Base-by-base conservation (phyloP, 495 filamentous ascomycete species). In the Podospora sp. region DNA sequence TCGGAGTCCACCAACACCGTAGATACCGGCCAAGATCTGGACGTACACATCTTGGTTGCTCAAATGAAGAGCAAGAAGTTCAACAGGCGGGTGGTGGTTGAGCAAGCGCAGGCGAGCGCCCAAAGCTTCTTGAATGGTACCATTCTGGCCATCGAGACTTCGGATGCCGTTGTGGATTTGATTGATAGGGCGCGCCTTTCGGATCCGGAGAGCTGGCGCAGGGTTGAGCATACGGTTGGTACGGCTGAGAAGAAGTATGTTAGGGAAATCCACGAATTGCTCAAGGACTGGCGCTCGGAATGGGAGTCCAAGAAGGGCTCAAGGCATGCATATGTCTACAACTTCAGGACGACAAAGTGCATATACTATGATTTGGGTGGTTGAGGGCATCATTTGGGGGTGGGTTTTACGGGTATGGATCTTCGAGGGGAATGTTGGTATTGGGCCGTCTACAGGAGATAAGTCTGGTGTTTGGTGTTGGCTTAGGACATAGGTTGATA, bases 41-140 rank as follows among this genome's bases (percentile, higher is more conserved):
- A 94, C 66, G 94, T 99, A 27, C 89, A 92, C 56, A 89, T 98
- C 27, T 84, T 98, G 0, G 80, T 91, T 0, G 86, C 91, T 0
- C 88, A 91, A 60, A 92, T 92, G 29, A 89, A 91, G 71, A 91
- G 88, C 74, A 97, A 97, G 78, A 99, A 97, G 80, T 89, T 89
- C 50, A 97, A 96, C 75, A 88, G 94, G 35, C 86, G 86, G 63
- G 89, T 89, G 29, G 91, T 98, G 40, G 89, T 97, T 25, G 92
- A 96, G 72, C 89, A 91, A 57, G 92, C 92, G 40, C 86, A 92
- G 67, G 72, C 82, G 29, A 84, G 83, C 60, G 86, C 90, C 52
- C 85, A 89, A 68, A 81, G 83, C 18, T 90, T 91, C 59, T 77
- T 90, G 11, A 86, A 89, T 65, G 90, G 90, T 14, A 93, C 93